Evolutionary conservation across 345 rosid genomes (phyloP), one percentile per base, ranked within the genome.

Genomic region (Arabidopsis arenosa): DNA sequence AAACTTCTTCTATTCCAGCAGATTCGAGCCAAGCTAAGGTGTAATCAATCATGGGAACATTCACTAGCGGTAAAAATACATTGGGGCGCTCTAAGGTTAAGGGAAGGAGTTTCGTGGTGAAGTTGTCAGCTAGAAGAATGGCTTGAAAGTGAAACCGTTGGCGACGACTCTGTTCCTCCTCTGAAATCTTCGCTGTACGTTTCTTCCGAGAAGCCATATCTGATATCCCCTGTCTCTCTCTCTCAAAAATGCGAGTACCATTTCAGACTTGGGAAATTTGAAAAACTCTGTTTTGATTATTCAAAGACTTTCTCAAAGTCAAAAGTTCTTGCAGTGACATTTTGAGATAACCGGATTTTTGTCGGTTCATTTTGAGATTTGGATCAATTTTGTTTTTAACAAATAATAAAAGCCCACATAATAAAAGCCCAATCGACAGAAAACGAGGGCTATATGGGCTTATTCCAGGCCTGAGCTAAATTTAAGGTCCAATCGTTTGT

Each of bases 21-120:
- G 82, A 87, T 75, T 95, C 98, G 37, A 95, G 90, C 99, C 99
- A 92, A 0, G 96, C 94, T 76, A 92, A 68, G 9, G 96, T 90
- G 66, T 95, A 90, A 75, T 86, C 85, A 57, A 92, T 95, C 98
- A 95, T 95, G 6, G 98, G 96, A 51, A 84, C 83, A 79, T 92
- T 89, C 13, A 84, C 97, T 79, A 95, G 56, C 0, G 98, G 99
- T 73, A 95, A 44, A 6, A 95, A 69, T 58, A 95, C 99, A 82
- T 90, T 92, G 26, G 98, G 99, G 75, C 96, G 98, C 78, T 95
- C 97, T 63, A 92, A 93, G 73, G 99, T 92, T 81, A 90, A 89
- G 41, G 98, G 99, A 55, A 96, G 93, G 83, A 95, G 93, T 82
- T 87, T 89, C 40, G 97, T 92, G 81, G 97, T 21, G 87, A 95